Conservation (phyloP, 129 eudicot genomes). For the Ambrosia artemisiifolia region DNA sequence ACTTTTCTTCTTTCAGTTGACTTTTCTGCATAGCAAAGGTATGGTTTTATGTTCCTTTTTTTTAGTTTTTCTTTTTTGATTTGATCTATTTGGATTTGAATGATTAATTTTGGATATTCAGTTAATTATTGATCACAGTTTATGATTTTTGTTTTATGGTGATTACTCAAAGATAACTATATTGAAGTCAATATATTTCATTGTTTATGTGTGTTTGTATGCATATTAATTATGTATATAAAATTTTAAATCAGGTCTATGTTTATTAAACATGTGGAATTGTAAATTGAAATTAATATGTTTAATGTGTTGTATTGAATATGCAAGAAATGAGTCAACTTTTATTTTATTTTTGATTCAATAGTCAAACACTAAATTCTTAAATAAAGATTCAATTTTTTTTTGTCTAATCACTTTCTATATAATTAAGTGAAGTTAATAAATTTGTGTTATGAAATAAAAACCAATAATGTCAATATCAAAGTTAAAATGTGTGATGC, state of each 20-base stretch:
- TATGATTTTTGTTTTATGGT: conserved; percentile 1
- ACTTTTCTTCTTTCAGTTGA: conserved; percentile 18
- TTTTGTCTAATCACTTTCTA: neutral
- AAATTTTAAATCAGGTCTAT: neutral
- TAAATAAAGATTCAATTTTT: conserved; percentile 12
- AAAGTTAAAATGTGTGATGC: conserved; percentile 16
- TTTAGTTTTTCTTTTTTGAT: conserved; percentile 9
- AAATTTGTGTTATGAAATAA: neutral
- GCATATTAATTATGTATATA: neutral
- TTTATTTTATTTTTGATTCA: conserved; percentile 2
- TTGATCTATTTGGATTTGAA: conserved; percentile 14
- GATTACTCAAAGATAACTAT: neutral
- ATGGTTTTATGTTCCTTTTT: conserved; percentile 13
- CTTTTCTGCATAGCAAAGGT: conserved; percentile 21
- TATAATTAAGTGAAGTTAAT: conserved; percentile 3
- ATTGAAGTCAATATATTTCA: neutral
- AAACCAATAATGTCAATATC: conserved; percentile 1
- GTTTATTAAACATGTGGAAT: neutral
- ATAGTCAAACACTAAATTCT: conserved; percentile 10
- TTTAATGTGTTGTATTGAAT: conserved; percentile 9
- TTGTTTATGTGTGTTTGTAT: conserved; percentile 1
- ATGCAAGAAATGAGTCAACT: conserved; percentile 15
- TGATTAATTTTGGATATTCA: neutral
- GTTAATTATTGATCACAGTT: neutral
- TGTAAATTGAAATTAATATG: neutral